Evolutionary conservation across 306 rosid genomes (phyloP), one percentile per base, ranked within the genome.

Genomic region (Rubus idaeus): DNA sequence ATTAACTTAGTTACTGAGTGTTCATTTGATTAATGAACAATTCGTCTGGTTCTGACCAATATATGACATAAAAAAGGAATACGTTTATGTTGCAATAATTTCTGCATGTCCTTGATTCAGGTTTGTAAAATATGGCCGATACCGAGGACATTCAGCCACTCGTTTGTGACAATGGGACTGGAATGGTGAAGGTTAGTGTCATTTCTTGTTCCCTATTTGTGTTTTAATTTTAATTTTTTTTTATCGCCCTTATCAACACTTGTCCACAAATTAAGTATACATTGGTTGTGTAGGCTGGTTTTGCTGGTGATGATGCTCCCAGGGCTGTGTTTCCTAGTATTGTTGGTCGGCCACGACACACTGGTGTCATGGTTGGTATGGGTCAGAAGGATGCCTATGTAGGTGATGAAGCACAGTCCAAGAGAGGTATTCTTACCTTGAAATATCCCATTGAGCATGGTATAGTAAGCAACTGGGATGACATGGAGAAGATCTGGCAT

Each of bases 401-500:
- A 7, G 98, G 98, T 70, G 98, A 94, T 65, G 98, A 94, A 79
- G 98, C 98, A 78, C 98, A 94, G 68, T 94, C 98, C 2, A 94
- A 94, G 80, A 91, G 98, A 86, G 98, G 98, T 91, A 94, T 94
- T 69, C 97, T 94, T 75, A 94, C 97, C 71, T 86, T 94, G 81
- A 94, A 94, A 75, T 94, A 94, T 77, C 98, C 98, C 50, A 94
- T 94, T 79, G 98, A 94, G 89, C 98, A 94, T 23, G 98, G 98
- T 78, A 94, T 94, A 55, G 98, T 94, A 74, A 94, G 98, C 85
- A 94, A 94, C 85, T 94, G 98, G 98, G 98, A 94, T 86, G 98
- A 94, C 87, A 94, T 94, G 98, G 98, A 94, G 75, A 94, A 94
- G 92, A 94, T 94, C 77, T 94, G 98, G 98, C 98, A 93, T 91